These are phyloP conservation scores for Clonostachys rosea DNA, from an alignment of 2,329 filamentous ascomycete species.

Conservation along the genomic window DNA sequence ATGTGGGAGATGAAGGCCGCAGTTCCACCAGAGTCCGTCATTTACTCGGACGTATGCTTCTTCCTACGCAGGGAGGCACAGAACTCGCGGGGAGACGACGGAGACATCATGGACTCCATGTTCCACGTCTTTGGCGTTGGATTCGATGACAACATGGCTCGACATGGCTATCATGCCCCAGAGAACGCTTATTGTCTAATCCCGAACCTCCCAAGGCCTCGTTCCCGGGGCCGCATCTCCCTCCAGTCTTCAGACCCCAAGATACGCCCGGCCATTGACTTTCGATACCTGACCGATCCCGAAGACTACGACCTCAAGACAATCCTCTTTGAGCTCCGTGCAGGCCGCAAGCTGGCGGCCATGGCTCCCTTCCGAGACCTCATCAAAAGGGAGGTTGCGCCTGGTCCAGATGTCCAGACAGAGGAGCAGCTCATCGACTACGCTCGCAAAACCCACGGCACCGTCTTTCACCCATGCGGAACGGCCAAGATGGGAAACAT, in stretches of 20 bases:
- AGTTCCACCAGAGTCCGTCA: conserved; percentile 64
- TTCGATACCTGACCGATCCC: conserved; percentile 84
- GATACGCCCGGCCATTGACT: conserved; percentile 79
- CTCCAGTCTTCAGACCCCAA: conserved; percentile 69
- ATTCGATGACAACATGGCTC: conserved; percentile 78
- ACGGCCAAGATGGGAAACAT: conserved; percentile 88
- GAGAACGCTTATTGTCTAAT: conserved; percentile 91
- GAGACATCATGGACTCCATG: conserved; percentile 80
- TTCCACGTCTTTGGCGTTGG: conserved; percentile 97
- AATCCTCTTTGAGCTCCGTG: conserved; percentile 71
- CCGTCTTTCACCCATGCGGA: conserved; percentile 84
- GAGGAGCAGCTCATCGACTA: conserved; percentile 82
- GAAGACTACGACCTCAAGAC: conserved; percentile 82
- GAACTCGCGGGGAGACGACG: conserved; percentile 39
- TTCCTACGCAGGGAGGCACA: conserved; percentile 65
- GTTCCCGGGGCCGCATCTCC: conserved; percentile 72
- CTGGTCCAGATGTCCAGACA: conserved; percentile 66
- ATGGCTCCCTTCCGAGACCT: conserved; percentile 75
- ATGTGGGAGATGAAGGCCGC: conserved; percentile 77
- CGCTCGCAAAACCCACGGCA: conserved; percentile 74
- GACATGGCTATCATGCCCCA: conserved; percentile 62
- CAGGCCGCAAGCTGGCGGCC: conserved; percentile 68
- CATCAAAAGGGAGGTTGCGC: conserved; percentile 78
- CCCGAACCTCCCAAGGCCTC: conserved; percentile 80
- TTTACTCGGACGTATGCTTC: conserved; percentile 75